A percentile compares a stretch with the other conserved stretches of the same genome.
These are phyloP conservation scores for Rosa persica DNA, from an alignment of 306 rosid genomes.

Conservation along the genomic window DNA sequence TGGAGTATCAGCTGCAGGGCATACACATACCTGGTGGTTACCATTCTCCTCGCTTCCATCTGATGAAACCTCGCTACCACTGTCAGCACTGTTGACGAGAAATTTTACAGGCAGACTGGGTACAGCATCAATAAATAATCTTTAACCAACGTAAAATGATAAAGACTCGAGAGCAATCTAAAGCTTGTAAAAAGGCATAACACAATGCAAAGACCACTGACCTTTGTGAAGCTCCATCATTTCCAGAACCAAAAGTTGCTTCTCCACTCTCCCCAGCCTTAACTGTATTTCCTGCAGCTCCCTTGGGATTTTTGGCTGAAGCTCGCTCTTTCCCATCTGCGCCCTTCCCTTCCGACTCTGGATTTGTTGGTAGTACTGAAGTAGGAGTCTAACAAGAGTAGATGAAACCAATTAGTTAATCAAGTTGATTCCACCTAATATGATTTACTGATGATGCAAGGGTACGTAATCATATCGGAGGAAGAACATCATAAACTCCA, in stretches of 20 bases:
- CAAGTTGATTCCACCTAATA: conserved; percentile 21
- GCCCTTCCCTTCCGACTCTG: conserved; percentile 64
- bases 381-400: conserved; percentile 57
- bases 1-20: conserved; percentile 10
- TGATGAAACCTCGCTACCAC: conserved; percentile 88
- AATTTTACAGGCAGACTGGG: conserved; percentile 4
- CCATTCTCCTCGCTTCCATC: conserved; percentile 80
- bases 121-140: not conserved
- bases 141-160: conserved; percentile 3
- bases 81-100: conserved; percentile 60
- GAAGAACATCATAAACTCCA: conserved; percentile 46
- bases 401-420: conserved; percentile 15
- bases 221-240: conserved; percentile 92
- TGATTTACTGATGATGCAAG: not conserved
- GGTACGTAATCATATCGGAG: not conserved
- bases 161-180: conserved; percentile 7
- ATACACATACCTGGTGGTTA: conserved; percentile 64
- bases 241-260: conserved; percentile 86
- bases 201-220: conserved; percentile 30
- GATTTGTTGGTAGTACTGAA: conserved; percentile 33
- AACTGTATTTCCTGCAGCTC: conserved; percentile 47
- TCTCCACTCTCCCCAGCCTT: conserved; percentile 80
- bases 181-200: conserved; percentile 18
- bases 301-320: conserved; percentile 67
- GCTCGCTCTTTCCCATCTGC: conserved; percentile 70